These are phyloP conservation scores for Bipolaris bicolor DNA, from an alignment of 2,329 filamentous ascomycete species.

Conservation along the genomic window DNA sequence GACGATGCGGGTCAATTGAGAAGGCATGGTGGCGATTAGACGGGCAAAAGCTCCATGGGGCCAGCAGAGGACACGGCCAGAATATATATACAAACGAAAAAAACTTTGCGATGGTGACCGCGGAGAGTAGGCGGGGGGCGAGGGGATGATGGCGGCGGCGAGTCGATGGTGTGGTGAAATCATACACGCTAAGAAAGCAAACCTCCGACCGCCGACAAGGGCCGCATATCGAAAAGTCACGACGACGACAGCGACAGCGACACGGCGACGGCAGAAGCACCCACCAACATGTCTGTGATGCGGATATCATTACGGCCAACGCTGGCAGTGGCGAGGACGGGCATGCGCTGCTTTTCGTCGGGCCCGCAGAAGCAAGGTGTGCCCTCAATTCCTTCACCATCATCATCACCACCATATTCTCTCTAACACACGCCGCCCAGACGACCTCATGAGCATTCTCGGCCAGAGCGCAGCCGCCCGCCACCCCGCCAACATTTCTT, in stretches of 20 bases:
- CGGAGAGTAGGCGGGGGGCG: conserved; percentile 7
- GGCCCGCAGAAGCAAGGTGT: conserved; percentile 28
- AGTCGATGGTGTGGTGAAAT: conserved; percentile 24
- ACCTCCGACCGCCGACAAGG: conserved; percentile 22
- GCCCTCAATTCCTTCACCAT: conserved; percentile 6
- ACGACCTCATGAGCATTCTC: conserved; percentile 32
- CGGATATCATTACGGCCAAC: conserved; percentile 24
- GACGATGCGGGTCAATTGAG: conserved; percentile 65
- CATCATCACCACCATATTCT: neutral
- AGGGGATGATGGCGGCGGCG: conserved; percentile 6
- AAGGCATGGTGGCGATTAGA: conserved; percentile 56
- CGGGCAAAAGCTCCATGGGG: conserved; percentile 20
- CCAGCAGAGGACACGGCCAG: conserved; percentile 8
- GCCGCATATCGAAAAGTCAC: conserved; percentile 22
- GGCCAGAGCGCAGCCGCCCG: conserved; percentile 14
- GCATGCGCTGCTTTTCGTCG: conserved; percentile 37
- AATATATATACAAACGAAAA: conserved; percentile 20
- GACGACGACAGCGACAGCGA: conserved; percentile 11
- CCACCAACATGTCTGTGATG: conserved; percentile 31
- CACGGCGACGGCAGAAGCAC: conserved; percentile 1
- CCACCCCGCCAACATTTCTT: conserved; percentile 11
- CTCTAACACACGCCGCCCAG: conserved; percentile 20
- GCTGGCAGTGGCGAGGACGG: conserved; percentile 11
- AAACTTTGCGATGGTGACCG: conserved; percentile 22
- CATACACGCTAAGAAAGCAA: conserved; percentile 24